These are phyloP conservation scores for Psophocarpus tetragonolobus DNA, from an alignment of 306 rosid species.

Conservation along the genomic window DNA sequence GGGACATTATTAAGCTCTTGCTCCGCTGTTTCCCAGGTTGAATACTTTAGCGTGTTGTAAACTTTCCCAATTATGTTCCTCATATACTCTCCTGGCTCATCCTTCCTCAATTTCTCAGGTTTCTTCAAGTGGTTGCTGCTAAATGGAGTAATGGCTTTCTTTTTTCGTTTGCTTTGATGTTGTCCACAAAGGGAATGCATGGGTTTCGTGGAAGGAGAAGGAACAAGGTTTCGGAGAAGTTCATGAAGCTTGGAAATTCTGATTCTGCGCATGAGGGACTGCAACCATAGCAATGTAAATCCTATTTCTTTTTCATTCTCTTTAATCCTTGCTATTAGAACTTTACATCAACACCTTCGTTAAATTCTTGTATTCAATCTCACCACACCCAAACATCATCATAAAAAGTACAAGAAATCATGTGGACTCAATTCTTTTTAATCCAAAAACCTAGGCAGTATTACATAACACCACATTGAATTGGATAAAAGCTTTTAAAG, in stretches of 20 bases:
- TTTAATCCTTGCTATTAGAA: too few relatives aligned
- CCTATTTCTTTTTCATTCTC: too few relatives aligned
- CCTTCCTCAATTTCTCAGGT: slow-evolving; percentile 13
- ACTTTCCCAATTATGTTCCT: slow-evolving; percentile 54
- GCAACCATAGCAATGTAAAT: too few relatives aligned
- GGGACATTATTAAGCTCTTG: slow-evolving; percentile 49
- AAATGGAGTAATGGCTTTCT: slow-evolving; percentile 25
- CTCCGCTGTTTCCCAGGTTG: slow-evolving; percentile 70
- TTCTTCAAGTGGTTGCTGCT: background rate
- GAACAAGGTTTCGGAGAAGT: slow-evolving; percentile 34
- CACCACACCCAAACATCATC: too few relatives aligned
- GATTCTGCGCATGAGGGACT: slow-evolving; percentile 8
- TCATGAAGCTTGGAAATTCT: slow-evolving; percentile 29
- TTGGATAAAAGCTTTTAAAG: too few relatives aligned
- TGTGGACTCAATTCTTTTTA: too few relatives aligned
- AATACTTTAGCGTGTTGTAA: slow-evolving; percentile 54
- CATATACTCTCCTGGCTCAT: slow-evolving; percentile 42
- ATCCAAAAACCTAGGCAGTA: too few relatives aligned
- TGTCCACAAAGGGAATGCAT: slow-evolving; percentile 47
- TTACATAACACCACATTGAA: too few relatives aligned
- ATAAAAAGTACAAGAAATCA: too few relatives aligned
- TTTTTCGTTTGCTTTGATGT: slow-evolving; percentile 40
- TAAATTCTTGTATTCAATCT: too few relatives aligned
- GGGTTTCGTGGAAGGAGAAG: slow-evolving; percentile 23
- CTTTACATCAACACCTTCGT: too few relatives aligned